phyloP scores from a whole-genome alignment of 78 protist species.

The Creolimax fragrantissima region DNA sequence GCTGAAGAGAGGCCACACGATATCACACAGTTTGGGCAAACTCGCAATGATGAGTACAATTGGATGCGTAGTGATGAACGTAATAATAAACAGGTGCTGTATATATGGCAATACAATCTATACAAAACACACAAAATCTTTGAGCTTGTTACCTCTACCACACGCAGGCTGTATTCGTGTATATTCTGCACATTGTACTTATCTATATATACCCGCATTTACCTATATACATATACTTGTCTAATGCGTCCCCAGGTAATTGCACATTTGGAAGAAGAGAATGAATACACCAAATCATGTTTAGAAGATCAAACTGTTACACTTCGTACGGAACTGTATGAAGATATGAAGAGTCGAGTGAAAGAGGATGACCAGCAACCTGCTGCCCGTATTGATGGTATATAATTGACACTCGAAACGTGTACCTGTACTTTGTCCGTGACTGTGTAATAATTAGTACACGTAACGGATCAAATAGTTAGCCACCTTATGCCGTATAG shows the following conservation, averaged over 20 bases:
- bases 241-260: background rate
- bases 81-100: background rate
- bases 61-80: background rate
- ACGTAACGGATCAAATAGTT: too few species aligned
- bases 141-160: background rate
- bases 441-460: too few species aligned
- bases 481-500: too few species aligned
- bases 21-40: background rate
- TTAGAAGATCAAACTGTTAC: background rate
- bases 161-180: background rate
- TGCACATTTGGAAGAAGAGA: background rate
- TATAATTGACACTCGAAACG: too few species aligned
- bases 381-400: background rate
- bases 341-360: background rate
- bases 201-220: background rate
- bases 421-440: too few species aligned
- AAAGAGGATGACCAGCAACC: background rate
- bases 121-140: background rate
- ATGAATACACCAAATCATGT: background rate
- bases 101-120: background rate
- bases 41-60: background rate
- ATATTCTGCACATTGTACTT: background rate
- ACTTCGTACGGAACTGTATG: background rate
- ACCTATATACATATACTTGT: background rate
- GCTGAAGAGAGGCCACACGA: background rate